Conservation (phyloP, 2,329 filamentous ascomycete genomes). For the Alternaria arborescens region DNA sequence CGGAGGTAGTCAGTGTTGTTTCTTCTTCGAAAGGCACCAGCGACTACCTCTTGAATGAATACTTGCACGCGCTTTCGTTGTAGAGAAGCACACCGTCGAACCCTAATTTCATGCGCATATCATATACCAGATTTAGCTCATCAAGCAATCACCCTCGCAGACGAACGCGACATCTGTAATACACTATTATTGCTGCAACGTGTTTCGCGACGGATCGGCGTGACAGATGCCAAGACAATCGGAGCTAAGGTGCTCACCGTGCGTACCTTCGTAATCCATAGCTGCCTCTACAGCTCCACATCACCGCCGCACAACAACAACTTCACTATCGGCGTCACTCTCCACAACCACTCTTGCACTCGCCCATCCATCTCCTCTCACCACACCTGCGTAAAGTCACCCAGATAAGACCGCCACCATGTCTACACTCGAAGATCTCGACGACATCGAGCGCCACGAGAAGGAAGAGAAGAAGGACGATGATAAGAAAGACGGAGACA, state of each 20-base stretch:
- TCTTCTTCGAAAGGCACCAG: no score
- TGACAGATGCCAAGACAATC: constrained; percentile 13
- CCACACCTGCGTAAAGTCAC: constrained; percentile 6
- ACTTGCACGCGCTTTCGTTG: no score
- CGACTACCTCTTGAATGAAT: no score
- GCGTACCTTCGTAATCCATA: constrained; percentile 46
- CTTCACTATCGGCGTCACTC: constrained; percentile 13
- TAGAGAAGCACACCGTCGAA: no score
- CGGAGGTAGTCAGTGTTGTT: no score
- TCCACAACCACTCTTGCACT: constrained; percentile 5
- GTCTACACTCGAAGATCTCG: constrained; percentile 92
- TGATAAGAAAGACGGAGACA: constrained; percentile 61
- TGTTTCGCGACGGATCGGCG: constrained; percentile 14
- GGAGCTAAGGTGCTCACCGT: constrained; percentile 21
- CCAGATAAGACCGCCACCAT: constrained; percentile 59
- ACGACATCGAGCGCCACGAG: constrained; percentile 83
- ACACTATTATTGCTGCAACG: neutral
- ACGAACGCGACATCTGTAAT: neutral
- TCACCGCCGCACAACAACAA: constrained; percentile 25
- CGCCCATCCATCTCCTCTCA: neutral
- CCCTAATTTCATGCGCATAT: neutral
- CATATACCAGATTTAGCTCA: accelerated
- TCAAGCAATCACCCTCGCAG: accelerated
- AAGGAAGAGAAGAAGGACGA: constrained; percentile 74
- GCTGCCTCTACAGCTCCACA: constrained; percentile 45